Base-by-base conservation (phyloP, 2,329 filamentous ascomycete species). In the Scortechinia acanthostroma region DNA sequence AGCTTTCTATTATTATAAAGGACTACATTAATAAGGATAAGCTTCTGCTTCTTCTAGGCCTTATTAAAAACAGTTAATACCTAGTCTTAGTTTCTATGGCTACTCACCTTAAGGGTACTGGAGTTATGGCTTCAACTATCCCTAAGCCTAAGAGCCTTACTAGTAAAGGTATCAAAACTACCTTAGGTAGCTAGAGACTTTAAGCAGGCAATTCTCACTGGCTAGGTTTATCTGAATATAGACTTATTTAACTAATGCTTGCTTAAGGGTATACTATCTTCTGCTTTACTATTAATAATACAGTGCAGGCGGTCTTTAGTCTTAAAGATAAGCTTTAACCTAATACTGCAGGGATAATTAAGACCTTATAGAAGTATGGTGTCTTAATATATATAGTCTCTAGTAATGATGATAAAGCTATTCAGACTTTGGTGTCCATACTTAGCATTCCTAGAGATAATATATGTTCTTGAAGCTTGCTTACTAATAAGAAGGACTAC, bases 181-280 rank as follows among this genome's bases (percentile, higher is more conserved):
- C 19, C 0, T 25, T 52, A 0, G 48, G 50, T 0, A 63, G 59
- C 0, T 33, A 47, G 2, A 35, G 15, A 0, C 53, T 77, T 4
- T 64, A 58, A 4, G 74, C 70, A 2, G 75, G 76, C 0, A 77
- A 77, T 45, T 63, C 68, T 2, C 62, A 61, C 6, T 80, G 75
- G 75, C 55, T 76, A 1, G 47, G 50, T 1, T 43, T 69, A 1
- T 50, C 58, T 1, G 40, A 53, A 0, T 43, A 69, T 3, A 42
- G 56, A 2, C 21, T 46, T 1, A 64, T 75, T 1, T 53, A 59
- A 16, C 43, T 53, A 0, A 50, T 70, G 3, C 55, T 71, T 2
- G 51, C 51, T 0, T 51, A 56, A 14, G 66, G 64, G 6, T 50
- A 59, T n/a, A 77, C 72, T 0, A 59, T 64, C 0, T 71, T 78